These are phyloP conservation scores for Solanum rostratum DNA, from an alignment of 257 asterid genomes.

Conservation along the genomic window DNA sequence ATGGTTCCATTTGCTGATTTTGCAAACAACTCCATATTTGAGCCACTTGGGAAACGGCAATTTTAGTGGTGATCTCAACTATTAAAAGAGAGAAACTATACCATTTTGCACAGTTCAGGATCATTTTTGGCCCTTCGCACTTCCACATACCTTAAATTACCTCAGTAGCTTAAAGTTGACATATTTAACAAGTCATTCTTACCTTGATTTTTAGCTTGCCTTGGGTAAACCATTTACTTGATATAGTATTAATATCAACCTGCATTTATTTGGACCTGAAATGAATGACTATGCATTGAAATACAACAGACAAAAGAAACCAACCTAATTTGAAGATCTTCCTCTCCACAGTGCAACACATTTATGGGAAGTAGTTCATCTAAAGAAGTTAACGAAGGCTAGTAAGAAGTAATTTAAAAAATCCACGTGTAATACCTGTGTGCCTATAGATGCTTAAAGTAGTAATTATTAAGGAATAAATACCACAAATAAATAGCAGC, in stretches of 20 bases:
- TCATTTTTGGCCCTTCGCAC: background rate
- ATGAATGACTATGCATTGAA: background rate
- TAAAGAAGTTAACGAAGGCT: background rate
- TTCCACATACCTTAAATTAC: background rate
- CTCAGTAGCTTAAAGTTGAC: background rate
- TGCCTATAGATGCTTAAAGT: background rate
- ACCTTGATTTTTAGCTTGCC: slow-evolving; percentile 34
- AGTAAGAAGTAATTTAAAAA: background rate
- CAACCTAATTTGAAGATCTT: background rate
- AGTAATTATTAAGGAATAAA: background rate
- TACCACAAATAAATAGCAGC: background rate
- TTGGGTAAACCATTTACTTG: slow-evolving; percentile 10
- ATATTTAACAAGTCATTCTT: background rate
- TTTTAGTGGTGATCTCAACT: background rate
- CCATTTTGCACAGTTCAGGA: background rate
- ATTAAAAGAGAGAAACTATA: background rate
- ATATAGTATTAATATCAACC: slow-evolving; percentile 19
- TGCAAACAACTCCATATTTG: background rate
- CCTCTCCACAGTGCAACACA: background rate
- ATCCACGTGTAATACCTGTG: background rate
- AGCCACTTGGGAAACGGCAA: background rate
- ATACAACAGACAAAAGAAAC: background rate
- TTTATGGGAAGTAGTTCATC: background rate
- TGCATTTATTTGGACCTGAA: slow-evolving; percentile 14
- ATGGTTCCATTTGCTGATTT: background rate